Percentiles rank a stretch among this genome's conserved stretches.
These are phyloP conservation scores for Salinomyces thailandicus DNA, from an alignment of 2,329 filamentous ascomycete genomes.

Conservation along the genomic window DNA sequence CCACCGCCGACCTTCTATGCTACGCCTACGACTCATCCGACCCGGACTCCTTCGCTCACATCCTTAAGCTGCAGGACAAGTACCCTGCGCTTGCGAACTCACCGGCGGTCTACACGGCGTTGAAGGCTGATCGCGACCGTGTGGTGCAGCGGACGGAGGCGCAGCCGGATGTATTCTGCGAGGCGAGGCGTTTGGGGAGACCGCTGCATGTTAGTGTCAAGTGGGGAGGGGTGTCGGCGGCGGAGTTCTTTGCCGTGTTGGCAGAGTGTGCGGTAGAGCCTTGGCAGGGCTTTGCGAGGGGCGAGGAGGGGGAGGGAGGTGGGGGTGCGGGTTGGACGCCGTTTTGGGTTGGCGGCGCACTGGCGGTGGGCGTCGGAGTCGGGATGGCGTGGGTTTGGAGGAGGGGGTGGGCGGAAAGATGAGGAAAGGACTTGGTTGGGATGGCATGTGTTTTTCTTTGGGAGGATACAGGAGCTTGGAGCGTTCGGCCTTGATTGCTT, in stretches of 20 bases:
- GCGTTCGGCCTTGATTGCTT: too few species aligned
- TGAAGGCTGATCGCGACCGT: constrained; percentile 93
- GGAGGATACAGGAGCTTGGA: too few species aligned
- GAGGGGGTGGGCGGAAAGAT: constrained; percentile 27
- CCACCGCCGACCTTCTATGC: constrained; percentile 77
- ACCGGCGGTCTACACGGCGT: constrained; percentile 79
- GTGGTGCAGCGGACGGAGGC: constrained; percentile 87
- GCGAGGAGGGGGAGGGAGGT: constrained; percentile 72
- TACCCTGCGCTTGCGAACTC: constrained; percentile 80
- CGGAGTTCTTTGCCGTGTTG: constrained; percentile 81
- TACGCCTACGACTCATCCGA: constrained; percentile 96
- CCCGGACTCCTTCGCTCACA: constrained; percentile 88
- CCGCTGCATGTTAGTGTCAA: constrained; percentile 90
- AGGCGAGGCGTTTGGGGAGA: constrained; percentile 72
- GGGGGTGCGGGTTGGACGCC: constrained; percentile 67
- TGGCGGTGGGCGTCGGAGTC: constrained; percentile 49
- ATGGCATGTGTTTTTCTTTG: too few species aligned
- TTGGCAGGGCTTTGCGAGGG: constrained; percentile 77
- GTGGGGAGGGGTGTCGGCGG: constrained; percentile 76
- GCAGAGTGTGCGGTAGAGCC: constrained; percentile 89
- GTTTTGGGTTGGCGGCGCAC: constrained; percentile 52
- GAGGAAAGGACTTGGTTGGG: too few species aligned
- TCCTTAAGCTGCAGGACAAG: constrained; percentile 67
- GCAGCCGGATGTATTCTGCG: constrained; percentile 87
- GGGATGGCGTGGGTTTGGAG: constrained; percentile 53